Evolutionary conservation across 208 protist genomes (phyloP).

Genomic region (Trypanosoma conorhini): DNA sequence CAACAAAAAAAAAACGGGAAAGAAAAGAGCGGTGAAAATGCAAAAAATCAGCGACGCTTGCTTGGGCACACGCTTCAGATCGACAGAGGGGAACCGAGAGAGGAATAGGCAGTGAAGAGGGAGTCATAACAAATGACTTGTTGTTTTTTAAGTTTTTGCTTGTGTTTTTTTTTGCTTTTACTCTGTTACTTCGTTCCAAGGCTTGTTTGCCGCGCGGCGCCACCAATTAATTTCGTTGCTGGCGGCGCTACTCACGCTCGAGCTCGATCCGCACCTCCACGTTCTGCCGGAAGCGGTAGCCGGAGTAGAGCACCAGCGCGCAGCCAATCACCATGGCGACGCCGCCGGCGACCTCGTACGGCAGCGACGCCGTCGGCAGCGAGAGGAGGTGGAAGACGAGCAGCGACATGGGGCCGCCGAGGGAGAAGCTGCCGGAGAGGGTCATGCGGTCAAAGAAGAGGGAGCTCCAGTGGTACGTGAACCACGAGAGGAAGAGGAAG

Average conservation of each 20-base stretch:
- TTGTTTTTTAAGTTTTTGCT: background rate
- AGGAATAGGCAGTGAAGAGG: background rate
- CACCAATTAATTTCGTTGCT: background rate
- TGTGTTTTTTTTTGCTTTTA: too few relatives aligned
- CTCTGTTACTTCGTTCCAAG: too few relatives aligned
- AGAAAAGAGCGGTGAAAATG: background rate
- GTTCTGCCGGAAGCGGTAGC: slow-evolving; percentile 25
- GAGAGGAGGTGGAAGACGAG: slow-evolving; percentile 21
- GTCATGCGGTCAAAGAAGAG: slow-evolving; percentile 38
- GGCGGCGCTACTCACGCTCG: slow-evolving; percentile 12
- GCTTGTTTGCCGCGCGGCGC: too few relatives aligned
- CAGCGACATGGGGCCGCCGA: slow-evolving; percentile 26
- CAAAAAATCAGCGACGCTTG: too few relatives aligned
- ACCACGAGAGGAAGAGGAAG: slow-evolving; percentile 33
- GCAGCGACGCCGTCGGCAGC: slow-evolving; percentile 6
- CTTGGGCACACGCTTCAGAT: background rate
- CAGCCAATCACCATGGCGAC: slow-evolving; percentile 19
- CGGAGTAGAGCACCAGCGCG: slow-evolving; percentile 22
- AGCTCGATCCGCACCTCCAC: slow-evolving; percentile 31
- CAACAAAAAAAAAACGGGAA: background rate
- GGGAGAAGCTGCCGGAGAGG: slow-evolving; percentile 29
- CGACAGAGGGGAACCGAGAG: background rate
- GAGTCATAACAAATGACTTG: background rate
- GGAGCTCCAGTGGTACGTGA: slow-evolving; percentile 31
- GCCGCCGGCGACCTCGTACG: slow-evolving; percentile 22